Evolutionary conservation across 495 filamentous ascomycete species (phyloP).

Genomic region (Podospora bellae-mahoneyi): DNA sequence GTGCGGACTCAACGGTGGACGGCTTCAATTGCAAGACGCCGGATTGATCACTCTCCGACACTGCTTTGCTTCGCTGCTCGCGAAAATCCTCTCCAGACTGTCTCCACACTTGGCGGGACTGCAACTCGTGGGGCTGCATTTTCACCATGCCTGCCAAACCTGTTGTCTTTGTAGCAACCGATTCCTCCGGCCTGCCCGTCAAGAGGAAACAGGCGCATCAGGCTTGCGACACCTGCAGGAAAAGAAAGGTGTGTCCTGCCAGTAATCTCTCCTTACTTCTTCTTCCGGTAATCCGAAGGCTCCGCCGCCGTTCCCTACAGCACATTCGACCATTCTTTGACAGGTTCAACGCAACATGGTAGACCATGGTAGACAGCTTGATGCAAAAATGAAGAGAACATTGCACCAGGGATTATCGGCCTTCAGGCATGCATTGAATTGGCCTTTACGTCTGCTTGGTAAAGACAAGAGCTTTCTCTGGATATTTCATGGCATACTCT

Average conservation of each 20-base stretch:
- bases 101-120: background rate
- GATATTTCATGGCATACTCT: no score
- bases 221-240: constrained; percentile 46
- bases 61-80: no score
- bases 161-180: constrained; percentile 46
- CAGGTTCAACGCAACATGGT: no score
- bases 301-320: background rate
- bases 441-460: no score
- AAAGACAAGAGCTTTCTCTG: no score
- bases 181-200: constrained; percentile 41
- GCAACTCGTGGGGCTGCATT: background rate
- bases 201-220: constrained; percentile 49
- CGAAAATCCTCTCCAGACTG: background rate
- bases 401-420: no score
- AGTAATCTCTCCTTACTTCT: background rate
- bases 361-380: no score
- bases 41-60: background rate
- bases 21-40: no score
- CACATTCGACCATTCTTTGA: no score
- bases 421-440: no score
- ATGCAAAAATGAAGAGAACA: no score
- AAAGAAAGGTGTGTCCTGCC: constrained; percentile 37
- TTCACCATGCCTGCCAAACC: background rate
- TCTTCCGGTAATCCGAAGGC: background rate
- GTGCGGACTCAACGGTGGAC: no score